Evolutionary conservation across 2,329 filamentous ascomycete genomes (phyloP).

Genomic region (Botrytis fabae): DNA sequence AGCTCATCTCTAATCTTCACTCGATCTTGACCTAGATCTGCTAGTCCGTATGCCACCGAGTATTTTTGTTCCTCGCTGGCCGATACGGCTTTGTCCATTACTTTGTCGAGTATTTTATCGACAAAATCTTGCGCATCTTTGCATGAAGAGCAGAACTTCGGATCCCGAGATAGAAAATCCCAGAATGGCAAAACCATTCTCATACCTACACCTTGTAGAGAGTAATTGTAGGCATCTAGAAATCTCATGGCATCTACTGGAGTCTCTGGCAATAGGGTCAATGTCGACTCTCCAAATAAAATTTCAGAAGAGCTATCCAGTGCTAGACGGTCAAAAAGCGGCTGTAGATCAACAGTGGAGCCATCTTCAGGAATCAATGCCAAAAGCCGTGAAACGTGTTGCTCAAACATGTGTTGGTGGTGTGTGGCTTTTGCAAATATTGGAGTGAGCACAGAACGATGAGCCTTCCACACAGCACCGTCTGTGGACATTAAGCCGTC

Average conservation of each 20-base stretch:
- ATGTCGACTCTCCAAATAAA: constrained; percentile 58
- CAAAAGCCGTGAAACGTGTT: constrained; percentile 3
- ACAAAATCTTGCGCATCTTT: constrained; percentile 13
- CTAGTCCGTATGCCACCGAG: background rate
- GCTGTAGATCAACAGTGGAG: constrained; percentile 18
- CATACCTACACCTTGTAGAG: background rate
- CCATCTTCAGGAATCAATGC: constrained; percentile 15
- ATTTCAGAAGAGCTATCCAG: constrained; percentile 60
- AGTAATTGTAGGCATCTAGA: background rate
- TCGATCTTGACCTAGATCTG: constrained; percentile 3
- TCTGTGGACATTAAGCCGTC: background rate
- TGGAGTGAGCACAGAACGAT: constrained; percentile 3
- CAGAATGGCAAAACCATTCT: constrained; percentile 15
- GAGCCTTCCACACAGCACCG: constrained; percentile 13
- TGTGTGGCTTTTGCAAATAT: background rate
- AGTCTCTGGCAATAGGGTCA: background rate
- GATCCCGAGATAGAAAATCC: constrained; percentile 3
- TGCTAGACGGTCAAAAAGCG: constrained; percentile 43
- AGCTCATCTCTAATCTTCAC: constrained; percentile 4
- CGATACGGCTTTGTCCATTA: background rate
- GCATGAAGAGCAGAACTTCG: constrained; percentile 11
- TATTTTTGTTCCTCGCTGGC: background rate
- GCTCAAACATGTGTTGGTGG: background rate
- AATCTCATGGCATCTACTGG: background rate
- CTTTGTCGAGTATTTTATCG: background rate